Percentiles rank a stretch among this genome's conserved stretches.
These are phyloP conservation scores for Colletotrichum horii DNA, from an alignment of 2,329 filamentous ascomycete species.

Conservation along the genomic window DNA sequence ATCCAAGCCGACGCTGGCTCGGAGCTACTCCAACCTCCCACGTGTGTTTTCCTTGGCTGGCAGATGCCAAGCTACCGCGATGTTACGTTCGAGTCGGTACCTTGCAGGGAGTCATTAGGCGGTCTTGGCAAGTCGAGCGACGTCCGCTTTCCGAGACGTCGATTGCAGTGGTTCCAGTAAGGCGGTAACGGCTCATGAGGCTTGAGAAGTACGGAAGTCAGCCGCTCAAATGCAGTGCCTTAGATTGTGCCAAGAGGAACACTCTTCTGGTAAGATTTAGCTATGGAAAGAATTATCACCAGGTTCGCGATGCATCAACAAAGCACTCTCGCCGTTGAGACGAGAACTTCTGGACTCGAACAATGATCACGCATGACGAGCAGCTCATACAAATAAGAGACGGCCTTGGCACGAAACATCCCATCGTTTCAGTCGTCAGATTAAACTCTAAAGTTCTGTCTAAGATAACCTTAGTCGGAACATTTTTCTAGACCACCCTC, in stretches of 20 bases:
- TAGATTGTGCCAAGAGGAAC: fast-evolving
- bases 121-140: background rate
- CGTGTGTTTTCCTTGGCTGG: background rate
- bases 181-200: background rate
- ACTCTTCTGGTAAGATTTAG: fast-evolving
- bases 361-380: background rate
- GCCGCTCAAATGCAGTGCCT: background rate
- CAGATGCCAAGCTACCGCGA: background rate
- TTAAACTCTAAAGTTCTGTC: background rate
- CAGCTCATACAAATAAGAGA: background rate
- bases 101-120: background rate
- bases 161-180: background rate
- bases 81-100: background rate
- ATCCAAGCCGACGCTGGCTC: background rate
- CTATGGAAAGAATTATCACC: fast-evolving
- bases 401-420: background rate
- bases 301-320: background rate
- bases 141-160: background rate
- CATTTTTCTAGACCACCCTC: background rate
- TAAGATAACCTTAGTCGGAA: background rate
- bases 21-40: background rate
- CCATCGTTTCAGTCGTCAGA: background rate
- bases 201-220: background rate
- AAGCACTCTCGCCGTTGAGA: fast-evolving
- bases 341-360: background rate